Evolutionary conservation across 768 basidiomycete species (phyloP).

Genomic region (Nidularia sp.): DNA sequence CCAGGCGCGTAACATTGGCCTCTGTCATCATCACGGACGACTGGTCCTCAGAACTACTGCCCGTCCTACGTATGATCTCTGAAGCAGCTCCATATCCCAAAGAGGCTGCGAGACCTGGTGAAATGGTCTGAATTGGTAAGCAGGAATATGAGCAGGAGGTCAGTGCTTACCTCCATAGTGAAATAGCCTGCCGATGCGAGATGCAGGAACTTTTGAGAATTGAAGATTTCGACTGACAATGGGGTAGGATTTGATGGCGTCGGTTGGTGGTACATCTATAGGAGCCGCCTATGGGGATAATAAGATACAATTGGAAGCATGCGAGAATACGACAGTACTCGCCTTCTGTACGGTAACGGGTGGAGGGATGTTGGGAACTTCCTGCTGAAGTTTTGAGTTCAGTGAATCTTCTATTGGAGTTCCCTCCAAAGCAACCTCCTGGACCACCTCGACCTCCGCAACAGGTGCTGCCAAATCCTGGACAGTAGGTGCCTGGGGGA

Average conservation of each 20-base stretch:
- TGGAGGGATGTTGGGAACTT: too few species aligned
- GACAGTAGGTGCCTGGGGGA: background rate
- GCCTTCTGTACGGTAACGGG: too few species aligned
- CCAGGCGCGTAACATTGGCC: slow-evolving; percentile 84
- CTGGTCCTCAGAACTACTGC: slow-evolving; percentile 26
- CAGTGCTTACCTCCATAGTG: slow-evolving; percentile 79
- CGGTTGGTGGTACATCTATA: slow-evolving; percentile 1
- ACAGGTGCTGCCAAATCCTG: background rate
- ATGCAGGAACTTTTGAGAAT: slow-evolving; percentile 89
- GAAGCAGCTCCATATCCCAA: slow-evolving; percentile 86
- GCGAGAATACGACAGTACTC: too few species aligned
- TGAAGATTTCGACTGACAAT: slow-evolving; percentile 44
- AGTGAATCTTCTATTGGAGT: too few species aligned
- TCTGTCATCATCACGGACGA: slow-evolving; percentile 82
- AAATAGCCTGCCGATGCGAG: slow-evolving; percentile 82
- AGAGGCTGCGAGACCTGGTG: slow-evolving; percentile 82
- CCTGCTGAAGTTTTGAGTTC: too few species aligned
- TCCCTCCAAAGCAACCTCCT: too few species aligned
- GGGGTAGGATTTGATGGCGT: slow-evolving; percentile 8
- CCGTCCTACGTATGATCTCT: slow-evolving; percentile 74
- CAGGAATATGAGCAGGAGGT: background rate
- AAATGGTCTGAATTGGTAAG: background rate
- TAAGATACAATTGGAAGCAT: too few species aligned
- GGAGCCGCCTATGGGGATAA: background rate
- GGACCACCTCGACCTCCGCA: too few species aligned